phyloP scores from a whole-genome alignment of 257 asterid genomes.

The Henckelia pumila region DNA sequence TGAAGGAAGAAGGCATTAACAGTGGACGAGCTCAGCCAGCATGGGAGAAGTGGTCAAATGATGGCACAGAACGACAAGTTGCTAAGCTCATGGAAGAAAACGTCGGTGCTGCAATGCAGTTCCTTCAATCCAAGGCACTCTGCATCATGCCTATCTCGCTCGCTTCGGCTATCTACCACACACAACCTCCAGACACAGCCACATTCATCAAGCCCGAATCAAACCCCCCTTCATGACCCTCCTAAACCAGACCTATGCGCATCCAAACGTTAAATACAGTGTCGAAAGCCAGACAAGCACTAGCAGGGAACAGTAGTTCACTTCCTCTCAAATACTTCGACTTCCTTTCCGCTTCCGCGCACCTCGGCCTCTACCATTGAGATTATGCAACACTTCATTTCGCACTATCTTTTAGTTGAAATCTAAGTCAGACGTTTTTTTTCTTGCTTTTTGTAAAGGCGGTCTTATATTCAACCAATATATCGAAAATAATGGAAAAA shows the following conservation, averaged over 20 bases:
- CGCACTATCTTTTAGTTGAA: constrained; percentile 31
- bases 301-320: not conserved
- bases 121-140: constrained; percentile 94
- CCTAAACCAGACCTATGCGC: not conserved
- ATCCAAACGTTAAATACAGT: not conserved
- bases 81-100: constrained; percentile 99
- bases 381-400: not conserved
- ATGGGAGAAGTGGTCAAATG: constrained; percentile 99
- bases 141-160: constrained; percentile 97
- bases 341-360: not conserved
- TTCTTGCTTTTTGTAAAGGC: constrained; percentile 25
- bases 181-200: constrained; percentile 72
- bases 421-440: constrained; percentile 35
- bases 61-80: constrained; percentile 94
- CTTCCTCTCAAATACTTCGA: not conserved
- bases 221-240: constrained; percentile 53
- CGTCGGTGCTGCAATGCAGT: constrained; percentile 95
- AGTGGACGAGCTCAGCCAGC: constrained; percentile 73
- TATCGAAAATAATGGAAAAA: constrained; percentile 38
- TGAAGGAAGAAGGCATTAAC: constrained; percentile 69
- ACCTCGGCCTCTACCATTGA: not conserved
- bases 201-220: constrained; percentile 60
- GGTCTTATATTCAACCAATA: constrained; percentile 32
- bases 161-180: constrained; percentile 80
- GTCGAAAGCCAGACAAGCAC: not conserved